Conservation (phyloP, 352 stramenopile genomes). For the Phytophthora pinifolia region DNA sequence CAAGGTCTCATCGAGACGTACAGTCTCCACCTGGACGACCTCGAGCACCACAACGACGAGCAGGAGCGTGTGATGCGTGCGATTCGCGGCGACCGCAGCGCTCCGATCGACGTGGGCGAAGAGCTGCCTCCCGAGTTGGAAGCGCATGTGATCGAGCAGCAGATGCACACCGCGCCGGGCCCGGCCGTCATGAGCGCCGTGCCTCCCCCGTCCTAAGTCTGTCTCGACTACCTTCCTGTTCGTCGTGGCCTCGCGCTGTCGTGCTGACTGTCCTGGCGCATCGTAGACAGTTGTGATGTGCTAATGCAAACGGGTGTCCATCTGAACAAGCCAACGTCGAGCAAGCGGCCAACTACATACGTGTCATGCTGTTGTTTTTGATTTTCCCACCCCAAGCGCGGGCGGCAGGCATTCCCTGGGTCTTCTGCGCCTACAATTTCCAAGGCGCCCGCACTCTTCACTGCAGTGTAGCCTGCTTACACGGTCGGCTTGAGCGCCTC, state of each 20-base stretch:
- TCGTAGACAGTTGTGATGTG: constrained; percentile 23
- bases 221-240: constrained; percentile 4
- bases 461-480: constrained; percentile 24
- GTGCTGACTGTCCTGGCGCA: constrained; percentile 8
- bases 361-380: constrained; percentile 32
- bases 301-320: constrained; percentile 22
- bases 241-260: neutral
- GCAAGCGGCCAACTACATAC: constrained; percentile 8
- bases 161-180: constrained; percentile 27
- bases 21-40: constrained; percentile 84
- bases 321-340: constrained; percentile 14
- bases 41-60: constrained; percentile 82
- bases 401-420: constrained; percentile 1
- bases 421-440: constrained; percentile 5
- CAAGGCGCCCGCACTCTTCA: neutral
- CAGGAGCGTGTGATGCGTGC: constrained; percentile 81
- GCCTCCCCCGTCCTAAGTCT: constrained; percentile 16
- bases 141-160: constrained; percentile 38
- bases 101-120: constrained; percentile 34
- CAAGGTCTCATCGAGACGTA: constrained; percentile 89
- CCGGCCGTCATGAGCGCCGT: constrained; percentile 23
- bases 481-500: constrained; percentile 51
- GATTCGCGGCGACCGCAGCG: constrained; percentile 63
- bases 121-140: constrained; percentile 35
- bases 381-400: constrained; percentile 22